Conservation (phyloP, 2,329 filamentous ascomycete genomes). For the Aspergillus costaricaensis region DNA sequence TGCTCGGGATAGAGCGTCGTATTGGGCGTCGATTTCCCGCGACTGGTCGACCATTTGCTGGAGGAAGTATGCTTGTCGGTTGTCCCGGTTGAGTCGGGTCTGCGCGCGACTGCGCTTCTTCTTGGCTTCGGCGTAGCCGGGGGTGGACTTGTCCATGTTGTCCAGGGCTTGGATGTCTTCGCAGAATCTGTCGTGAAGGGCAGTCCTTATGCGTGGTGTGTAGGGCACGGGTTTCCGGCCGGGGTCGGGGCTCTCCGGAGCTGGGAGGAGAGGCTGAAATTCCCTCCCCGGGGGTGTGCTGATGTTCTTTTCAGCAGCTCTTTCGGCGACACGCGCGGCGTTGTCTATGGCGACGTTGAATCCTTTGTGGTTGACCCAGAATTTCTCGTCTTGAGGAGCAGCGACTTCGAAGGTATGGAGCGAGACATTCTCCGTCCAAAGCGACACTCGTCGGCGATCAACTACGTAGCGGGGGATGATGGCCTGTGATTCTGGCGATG, state of each 20-base stretch:
- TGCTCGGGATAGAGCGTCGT: slow-evolving; percentile 24
- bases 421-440: slow-evolving; percentile 60
- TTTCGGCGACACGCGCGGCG: slow-evolving; percentile 31
- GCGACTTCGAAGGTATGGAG: slow-evolving; percentile 56
- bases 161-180: slow-evolving; percentile 16
- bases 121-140: slow-evolving; percentile 23
- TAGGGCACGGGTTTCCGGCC: slow-evolving; percentile 23
- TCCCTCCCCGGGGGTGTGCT: slow-evolving; percentile 35
- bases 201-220: slow-evolving; percentile 39
- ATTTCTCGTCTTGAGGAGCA: slow-evolving; percentile 36
- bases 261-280: slow-evolving; percentile 23
- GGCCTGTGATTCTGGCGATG: slow-evolving; percentile 59
- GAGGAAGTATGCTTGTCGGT: slow-evolving; percentile 20
- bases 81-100: slow-evolving; percentile 30
- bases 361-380: slow-evolving; percentile 26
- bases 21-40: slow-evolving; percentile 32
- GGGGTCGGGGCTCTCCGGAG: slow-evolving; percentile 24
- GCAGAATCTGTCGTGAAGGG: slow-evolving; percentile 37
- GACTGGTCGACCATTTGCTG: slow-evolving; percentile 20
- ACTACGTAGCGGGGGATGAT: slow-evolving; percentile 63
- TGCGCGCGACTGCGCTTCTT: slow-evolving; percentile 18
- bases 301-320: slow-evolving; percentile 31
- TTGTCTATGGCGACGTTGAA: slow-evolving; percentile 28
- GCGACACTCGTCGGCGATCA: slow-evolving; percentile 57
- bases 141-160: not conserved